Evolutionary conservation across 108 stramenopile species (phyloP), one percentile per base, ranked within the genome.

Genomic region (Pseudonitzschia multiseries): DNA sequence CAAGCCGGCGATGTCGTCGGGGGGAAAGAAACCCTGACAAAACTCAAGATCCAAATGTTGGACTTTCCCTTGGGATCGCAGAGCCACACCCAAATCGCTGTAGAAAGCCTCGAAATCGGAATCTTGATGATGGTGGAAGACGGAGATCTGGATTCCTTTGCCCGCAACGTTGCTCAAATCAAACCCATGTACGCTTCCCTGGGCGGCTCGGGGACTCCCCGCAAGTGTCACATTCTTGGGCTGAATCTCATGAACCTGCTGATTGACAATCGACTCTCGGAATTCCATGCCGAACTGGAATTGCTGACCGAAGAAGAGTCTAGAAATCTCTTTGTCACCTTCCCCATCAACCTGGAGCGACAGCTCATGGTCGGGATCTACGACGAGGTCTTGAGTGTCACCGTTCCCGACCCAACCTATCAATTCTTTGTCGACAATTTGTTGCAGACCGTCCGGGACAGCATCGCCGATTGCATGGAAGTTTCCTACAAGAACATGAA

Each of bases 251-350:
- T 96, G 89, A 79, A 90, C 70, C 72, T 96, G 12, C 73, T 96
- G 27, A 90, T 96, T 12, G 95, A 94, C 26, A 91, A 94, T 78
- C 89, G 90, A 13, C 70, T 96, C 8, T 87, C 92, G 8, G 95
- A 96, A 80, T 96, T 96, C 65, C 95, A 96, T 80, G 84, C 93
- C 28, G 89, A 94, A 69, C 62, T 96, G 43, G 95, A 96, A 79
- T 77, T 96, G 0, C 67, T 96, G 26, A 77, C 92, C 6, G 87
- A 87, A 54, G 66, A 69, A n/a, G 89, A 93, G 79, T 86, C 88
- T 0, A 41, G 81, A 14, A 79, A 76, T 56, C 78, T 87, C 6
- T 83, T 80, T 40, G 74, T 94, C 26, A 79, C 90, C 8, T 96
- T 94, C 62, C 93, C 91, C 36, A 93, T 93, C 71, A 56, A 83